Conservation (phyloP, 495 filamentous ascomycete genomes). For the Penicillium ochrochloron region DNA sequence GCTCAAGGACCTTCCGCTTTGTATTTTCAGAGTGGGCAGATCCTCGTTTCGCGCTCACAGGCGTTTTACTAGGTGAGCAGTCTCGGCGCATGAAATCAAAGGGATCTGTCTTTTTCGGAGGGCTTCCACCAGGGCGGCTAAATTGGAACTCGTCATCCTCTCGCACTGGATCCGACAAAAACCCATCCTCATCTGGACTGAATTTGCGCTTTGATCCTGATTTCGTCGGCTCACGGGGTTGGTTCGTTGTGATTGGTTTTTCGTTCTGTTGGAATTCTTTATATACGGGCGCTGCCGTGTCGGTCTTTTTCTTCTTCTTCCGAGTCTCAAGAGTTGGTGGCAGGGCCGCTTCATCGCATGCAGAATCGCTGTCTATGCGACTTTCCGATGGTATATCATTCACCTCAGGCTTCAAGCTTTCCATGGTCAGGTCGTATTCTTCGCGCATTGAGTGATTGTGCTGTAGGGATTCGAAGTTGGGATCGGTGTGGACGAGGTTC, state of each 20-base stretch:
- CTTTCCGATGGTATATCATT: constrained; percentile 15
- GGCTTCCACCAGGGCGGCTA: constrained; percentile 31
- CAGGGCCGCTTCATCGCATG: constrained; percentile 26
- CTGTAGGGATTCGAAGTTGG: constrained; percentile 62
- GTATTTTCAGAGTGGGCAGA: constrained; percentile 21
- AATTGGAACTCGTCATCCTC: constrained; percentile 58
- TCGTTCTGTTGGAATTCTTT: background rate
- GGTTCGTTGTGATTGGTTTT: background rate
- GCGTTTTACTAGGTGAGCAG: constrained; percentile 26
- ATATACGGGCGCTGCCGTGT: constrained; percentile 4
- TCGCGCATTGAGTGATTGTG: constrained; percentile 66
- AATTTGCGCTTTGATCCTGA: constrained; percentile 68
- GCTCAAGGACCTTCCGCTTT: constrained; percentile 60
- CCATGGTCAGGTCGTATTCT: constrained; percentile 60
- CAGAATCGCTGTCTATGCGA: constrained; percentile 1
- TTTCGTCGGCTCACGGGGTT: constrained; percentile 32
- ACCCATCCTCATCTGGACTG: constrained; percentile 55
- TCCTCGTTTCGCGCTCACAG: constrained; percentile 25
- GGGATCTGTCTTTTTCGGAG: constrained; percentile 16
- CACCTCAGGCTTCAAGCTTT: constrained; percentile 51
- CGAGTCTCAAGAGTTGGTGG: constrained; percentile 45
- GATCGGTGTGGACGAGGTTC: constrained; percentile 51
- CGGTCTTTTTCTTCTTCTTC: constrained; percentile 47
- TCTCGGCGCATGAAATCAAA: constrained; percentile 19
- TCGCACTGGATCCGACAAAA: constrained; percentile 25